phyloP scores from a whole-genome alignment of 768 basidiomycete species.

The Russula sp. region DNA sequence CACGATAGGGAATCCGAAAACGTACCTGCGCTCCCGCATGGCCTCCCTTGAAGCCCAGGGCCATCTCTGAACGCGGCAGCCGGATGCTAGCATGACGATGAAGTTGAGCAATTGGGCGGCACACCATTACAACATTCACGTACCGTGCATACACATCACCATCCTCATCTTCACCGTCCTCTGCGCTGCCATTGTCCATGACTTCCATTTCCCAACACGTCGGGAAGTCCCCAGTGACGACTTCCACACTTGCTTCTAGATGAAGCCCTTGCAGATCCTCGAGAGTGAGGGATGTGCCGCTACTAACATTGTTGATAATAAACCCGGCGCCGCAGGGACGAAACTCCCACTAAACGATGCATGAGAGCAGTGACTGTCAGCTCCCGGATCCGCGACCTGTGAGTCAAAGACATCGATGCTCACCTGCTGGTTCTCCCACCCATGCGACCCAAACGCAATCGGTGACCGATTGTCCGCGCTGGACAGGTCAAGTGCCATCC shows the following conservation, averaged over 20 bases:
- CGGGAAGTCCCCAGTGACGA: slow-evolving; percentile 18
- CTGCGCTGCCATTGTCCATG: slow-evolving; percentile 12
- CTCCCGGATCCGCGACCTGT: background rate
- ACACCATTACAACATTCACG: background rate
- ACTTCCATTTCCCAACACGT: slow-evolving; percentile 22
- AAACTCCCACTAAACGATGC: slow-evolving; percentile 13
- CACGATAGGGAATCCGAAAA: too few species aligned
- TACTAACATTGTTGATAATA: slow-evolving; percentile 11
- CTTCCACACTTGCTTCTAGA: background rate
- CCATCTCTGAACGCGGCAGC: slow-evolving; percentile 18
- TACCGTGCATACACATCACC: slow-evolving; percentile 18
- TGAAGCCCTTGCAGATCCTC: slow-evolving; percentile 12
- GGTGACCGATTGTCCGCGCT: slow-evolving; percentile 16
- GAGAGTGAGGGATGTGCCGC: slow-evolving; percentile 1
- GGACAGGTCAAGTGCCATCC: slow-evolving; percentile 20
- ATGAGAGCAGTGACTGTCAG: background rate
- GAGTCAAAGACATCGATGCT: background rate
- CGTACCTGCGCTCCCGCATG: slow-evolving; percentile 18
- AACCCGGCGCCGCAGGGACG: slow-evolving; percentile 12
- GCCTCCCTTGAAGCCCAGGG: slow-evolving; percentile 12
- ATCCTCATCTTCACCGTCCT: slow-evolving; percentile 12
- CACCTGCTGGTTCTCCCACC: slow-evolving; percentile 23
- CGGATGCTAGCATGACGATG: slow-evolving; percentile 11
- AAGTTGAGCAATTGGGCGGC: background rate
- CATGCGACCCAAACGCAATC: slow-evolving; percentile 19